Base-by-base conservation (phyloP, 1,284 basidiomycete species). In the Anthracocystis walkeri region DNA sequence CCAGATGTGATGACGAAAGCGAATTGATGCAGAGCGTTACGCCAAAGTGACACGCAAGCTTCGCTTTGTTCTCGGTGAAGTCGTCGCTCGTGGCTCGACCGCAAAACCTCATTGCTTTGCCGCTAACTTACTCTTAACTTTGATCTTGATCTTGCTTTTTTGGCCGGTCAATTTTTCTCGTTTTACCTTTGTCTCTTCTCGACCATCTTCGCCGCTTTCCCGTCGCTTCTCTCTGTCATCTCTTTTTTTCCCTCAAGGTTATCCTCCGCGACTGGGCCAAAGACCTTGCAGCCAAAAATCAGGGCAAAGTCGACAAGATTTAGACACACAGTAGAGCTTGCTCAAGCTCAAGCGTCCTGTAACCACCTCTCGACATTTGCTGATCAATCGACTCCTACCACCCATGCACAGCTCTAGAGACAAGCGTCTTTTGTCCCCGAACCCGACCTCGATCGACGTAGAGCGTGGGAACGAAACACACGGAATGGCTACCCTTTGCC, bases 221-320 rank as follows among this genome's bases (percentile, higher is more conserved):
- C 35, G 35, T 38, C 14, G 10, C 25, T 40, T 18, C 11, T 20
- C 27, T 18, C 53, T n/a, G 38, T 35, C 25, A 23, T 41, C 7
- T 27, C 12, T 12, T 25, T 41, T 16, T 44, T 20, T 7, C 7
- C 10, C 27, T 4, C 62, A 78, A 78, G 74, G 67, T 78, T 85
- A 84, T 93, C 27, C 75, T 89, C 4, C 84, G 89, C 14, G 80
- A 85, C 41, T 87, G 88, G 87, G 76, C 78, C 18, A 78, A 79
- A 38, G 75, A 78, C 8, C 46, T 81, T 12, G 67, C 70, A 3
- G 55, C 51, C 14, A 65, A 70, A 38, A 68, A 65, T 16, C 60
- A 67, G 31, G 75, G 75, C 60, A 77, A 73, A 31, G 62, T 76
- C 31, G 51, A 57, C 51, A 62, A 63, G 53, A 55, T 58, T 62